Conservation (phyloP, 2,329 filamentous ascomycete genomes). For the Rachicladosporium sp. region DNA sequence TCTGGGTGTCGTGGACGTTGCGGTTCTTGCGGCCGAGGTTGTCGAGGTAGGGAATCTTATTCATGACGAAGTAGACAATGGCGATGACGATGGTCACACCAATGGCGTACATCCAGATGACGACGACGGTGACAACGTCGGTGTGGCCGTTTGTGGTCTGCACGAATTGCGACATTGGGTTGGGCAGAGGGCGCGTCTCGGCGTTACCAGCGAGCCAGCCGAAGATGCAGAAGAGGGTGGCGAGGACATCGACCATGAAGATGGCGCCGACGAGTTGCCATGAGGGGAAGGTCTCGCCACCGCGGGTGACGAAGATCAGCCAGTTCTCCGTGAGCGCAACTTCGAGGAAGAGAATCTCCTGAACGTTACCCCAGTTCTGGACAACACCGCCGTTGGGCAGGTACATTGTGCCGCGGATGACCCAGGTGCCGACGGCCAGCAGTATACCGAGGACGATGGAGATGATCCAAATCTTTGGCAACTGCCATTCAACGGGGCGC, state of each 20-base stretch:
- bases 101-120: constrained; percentile 55
- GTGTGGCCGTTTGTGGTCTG: constrained; percentile 35
- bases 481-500: constrained; percentile 66
- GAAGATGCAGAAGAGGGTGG: constrained; percentile 63
- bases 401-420: constrained; percentile 59
- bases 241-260: constrained; percentile 56
- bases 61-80: constrained; percentile 52
- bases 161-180: constrained; percentile 28
- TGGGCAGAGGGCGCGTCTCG: constrained; percentile 26
- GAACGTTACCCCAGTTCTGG: constrained; percentile 60
- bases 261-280: constrained; percentile 64
- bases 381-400: constrained; percentile 59
- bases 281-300: constrained; percentile 60
- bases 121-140: constrained; percentile 52
- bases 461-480: constrained; percentile 73
- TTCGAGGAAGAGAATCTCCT: constrained; percentile 52
- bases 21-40: constrained; percentile 53
- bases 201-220: constrained; percentile 54
- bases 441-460: constrained; percentile 55
- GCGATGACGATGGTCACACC: constrained; percentile 53
- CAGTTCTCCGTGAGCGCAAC: constrained; percentile 42
- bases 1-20: constrained; percentile 47
- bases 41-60: constrained; percentile 46
- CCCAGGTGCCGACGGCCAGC: constrained; percentile 59
- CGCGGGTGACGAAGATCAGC: constrained; percentile 43